These are phyloP conservation scores for Scalesia atractyloides DNA, from an alignment of 129 eudicot genomes.

Conservation along the genomic window DNA sequence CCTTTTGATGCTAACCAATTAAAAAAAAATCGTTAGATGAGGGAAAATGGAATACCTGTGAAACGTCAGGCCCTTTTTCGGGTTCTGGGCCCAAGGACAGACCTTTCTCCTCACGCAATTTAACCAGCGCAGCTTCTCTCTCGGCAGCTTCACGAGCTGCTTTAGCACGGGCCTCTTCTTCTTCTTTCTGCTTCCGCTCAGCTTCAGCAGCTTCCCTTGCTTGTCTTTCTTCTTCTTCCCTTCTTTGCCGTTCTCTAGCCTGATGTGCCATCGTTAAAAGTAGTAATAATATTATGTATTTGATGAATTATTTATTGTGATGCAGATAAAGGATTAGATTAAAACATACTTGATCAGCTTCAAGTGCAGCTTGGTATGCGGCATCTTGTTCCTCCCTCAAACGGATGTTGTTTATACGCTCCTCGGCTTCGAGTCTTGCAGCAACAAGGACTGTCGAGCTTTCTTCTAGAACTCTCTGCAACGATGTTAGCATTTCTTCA, in stretches of 20 bases:
- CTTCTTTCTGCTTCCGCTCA: constrained; percentile 74
- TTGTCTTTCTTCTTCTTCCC: constrained; percentile 72
- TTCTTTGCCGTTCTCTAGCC: constrained; percentile 81
- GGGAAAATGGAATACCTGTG: constrained; percentile 55
- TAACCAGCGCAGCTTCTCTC: constrained; percentile 74
- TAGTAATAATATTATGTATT: neutral
- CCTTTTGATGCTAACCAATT: no score
- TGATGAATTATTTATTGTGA: neutral
- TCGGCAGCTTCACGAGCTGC: constrained; percentile 87
- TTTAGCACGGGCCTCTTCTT: constrained; percentile 78
- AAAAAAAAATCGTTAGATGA: neutral
- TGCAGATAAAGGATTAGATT: neutral
- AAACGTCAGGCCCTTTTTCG: constrained; percentile 80
- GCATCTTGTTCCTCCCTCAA: constrained; percentile 94
- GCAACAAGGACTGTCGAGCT: constrained; percentile 71
- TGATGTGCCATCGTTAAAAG: constrained; percentile 16
- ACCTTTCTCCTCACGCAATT: constrained; percentile 68
- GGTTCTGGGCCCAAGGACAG: constrained; percentile 74
- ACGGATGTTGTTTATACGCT: constrained; percentile 66
- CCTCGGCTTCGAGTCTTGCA: constrained; percentile 89
- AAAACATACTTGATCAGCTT: constrained; percentile 81
- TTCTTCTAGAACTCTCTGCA: constrained; percentile 91
- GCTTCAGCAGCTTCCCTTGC: constrained; percentile 86
- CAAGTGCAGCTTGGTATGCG: constrained; percentile 89
- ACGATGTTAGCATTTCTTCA: constrained; percentile 57